Base-by-base conservation (phyloP, 805 yeast species). In the Nakazawaea peltata region DNA sequence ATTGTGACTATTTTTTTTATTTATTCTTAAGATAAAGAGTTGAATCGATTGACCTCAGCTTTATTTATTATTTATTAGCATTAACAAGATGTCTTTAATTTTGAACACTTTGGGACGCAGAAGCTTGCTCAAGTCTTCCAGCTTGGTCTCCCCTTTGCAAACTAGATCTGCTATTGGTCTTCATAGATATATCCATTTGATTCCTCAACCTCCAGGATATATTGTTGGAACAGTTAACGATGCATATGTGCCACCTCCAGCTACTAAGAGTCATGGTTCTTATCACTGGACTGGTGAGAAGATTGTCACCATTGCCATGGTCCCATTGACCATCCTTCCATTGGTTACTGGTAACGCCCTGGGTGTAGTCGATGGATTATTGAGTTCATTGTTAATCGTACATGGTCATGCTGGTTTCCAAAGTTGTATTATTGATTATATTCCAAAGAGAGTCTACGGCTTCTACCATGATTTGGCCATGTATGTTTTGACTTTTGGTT, bases 271-370 rank as follows among this genome's bases (percentile, higher is more conserved):
- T 33, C 88, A 86, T 51, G 97, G 97, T 32, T 82, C 94, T 17
- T 71, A 75, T 56, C 97, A 88, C 65, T 90, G 98, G 98, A 65
- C 83, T n/a, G 77, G 79, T 48, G 98, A 90, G 67, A 74, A 84
- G 47, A 50, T 74, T 4, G 61, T 86, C 24, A 69, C 94, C 3
- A 56, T 80, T 13, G 74, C 79, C 9, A 63, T 88, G 55, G 69
- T 86, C 17, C 98, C 98, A 22, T 63, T 90, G 41, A 68, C 77
- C 19, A 69, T 80, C 26, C 62, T 78, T 16, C 95, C 97, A 16
- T 72, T 87, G 45, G 71, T 81, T 26, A 69, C 81, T 31, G 96
- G 95, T 19, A 72, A 80, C 12, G 71, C 72, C 17, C 59, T 74
- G 43, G 65, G 78, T 4, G 81, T 94, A 10, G 62, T 78, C 16